Conservation (phyloP, 2,329 filamentous ascomycete genomes). For the Fusarium sp. region DNA sequence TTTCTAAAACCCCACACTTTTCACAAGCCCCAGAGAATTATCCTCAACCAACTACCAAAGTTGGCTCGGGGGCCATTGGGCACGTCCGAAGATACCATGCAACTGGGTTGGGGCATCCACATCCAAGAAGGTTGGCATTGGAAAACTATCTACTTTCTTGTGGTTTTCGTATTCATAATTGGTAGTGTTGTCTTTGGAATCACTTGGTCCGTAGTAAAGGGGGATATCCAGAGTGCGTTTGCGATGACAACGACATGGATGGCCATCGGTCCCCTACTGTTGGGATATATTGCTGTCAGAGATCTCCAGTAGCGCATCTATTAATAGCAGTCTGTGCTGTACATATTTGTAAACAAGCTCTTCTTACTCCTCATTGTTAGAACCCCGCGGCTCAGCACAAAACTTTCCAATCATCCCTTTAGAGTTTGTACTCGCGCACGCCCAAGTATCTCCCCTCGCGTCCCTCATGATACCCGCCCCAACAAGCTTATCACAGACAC, state of each 20-base stretch:
- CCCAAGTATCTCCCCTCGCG: conserved; percentile 23
- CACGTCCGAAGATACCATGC: not conserved
- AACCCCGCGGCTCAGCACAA: not conserved
- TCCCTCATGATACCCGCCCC: conserved; percentile 38
- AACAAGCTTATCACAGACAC: conserved; percentile 14
- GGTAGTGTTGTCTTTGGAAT: not conserved
- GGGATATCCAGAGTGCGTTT: not conserved
- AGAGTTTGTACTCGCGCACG: conserved; percentile 28
- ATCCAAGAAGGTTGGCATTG: not conserved
- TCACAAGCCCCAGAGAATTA: not conserved
- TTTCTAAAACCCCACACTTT: not conserved
- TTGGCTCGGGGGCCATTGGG: not conserved
- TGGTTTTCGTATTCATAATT: not conserved
- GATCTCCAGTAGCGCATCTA: not conserved
- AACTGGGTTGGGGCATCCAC: not conserved
- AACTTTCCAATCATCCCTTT: conserved; percentile 22
- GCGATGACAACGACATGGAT: not conserved
- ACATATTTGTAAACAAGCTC: not conserved
- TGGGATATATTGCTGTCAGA: not conserved
- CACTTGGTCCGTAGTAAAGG: not conserved
- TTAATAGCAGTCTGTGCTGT: not conserved
- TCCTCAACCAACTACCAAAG: not conserved
- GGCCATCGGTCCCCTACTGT: not conserved
- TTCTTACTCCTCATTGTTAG: too few species aligned
- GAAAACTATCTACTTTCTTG: not conserved